Conservation (phyloP, 495 filamentous ascomycete species). For the Aspergillus affinis region DNA sequence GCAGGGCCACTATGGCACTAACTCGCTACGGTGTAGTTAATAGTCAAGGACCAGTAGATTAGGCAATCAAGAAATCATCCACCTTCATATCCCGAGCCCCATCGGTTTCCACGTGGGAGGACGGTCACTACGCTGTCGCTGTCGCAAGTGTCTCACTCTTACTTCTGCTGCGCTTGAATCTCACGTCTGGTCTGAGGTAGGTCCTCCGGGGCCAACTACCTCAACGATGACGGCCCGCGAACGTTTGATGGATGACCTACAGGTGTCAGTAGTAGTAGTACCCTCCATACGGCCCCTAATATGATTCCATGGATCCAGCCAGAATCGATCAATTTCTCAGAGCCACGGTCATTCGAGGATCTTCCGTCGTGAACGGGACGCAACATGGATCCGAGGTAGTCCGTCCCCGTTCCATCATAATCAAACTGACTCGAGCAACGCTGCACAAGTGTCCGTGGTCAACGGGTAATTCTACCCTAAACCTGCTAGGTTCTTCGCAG, state of each 20-base stretch:
- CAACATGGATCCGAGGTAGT: background rate
- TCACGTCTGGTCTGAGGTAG: too few species aligned
- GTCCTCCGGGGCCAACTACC: too few species aligned
- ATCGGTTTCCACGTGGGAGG: background rate
- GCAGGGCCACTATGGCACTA: too few species aligned
- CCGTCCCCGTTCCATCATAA: conserved; percentile 12
- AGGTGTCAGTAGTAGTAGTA: too few species aligned
- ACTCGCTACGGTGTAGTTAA: too few species aligned
- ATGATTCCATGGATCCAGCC: too few species aligned
- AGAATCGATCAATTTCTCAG: too few species aligned
- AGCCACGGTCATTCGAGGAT: background rate
- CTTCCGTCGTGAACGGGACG: background rate
- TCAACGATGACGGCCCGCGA: too few species aligned
- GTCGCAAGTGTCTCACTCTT: background rate
- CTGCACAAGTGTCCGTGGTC: background rate
- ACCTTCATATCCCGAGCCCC: background rate
- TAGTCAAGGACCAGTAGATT: too few species aligned
- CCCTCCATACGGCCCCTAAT: too few species aligned
- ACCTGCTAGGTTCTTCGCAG: background rate
- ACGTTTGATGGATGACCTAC: too few species aligned
- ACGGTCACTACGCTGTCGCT: background rate
- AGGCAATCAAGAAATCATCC: background rate
- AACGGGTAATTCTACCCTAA: background rate
- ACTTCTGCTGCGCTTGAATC: too few species aligned
- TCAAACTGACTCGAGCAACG: conserved; percentile 17